These are phyloP conservation scores for Lasiodiplodia gonubiensis DNA, from an alignment of 2,329 filamentous ascomycete species.

Conservation along the genomic window DNA sequence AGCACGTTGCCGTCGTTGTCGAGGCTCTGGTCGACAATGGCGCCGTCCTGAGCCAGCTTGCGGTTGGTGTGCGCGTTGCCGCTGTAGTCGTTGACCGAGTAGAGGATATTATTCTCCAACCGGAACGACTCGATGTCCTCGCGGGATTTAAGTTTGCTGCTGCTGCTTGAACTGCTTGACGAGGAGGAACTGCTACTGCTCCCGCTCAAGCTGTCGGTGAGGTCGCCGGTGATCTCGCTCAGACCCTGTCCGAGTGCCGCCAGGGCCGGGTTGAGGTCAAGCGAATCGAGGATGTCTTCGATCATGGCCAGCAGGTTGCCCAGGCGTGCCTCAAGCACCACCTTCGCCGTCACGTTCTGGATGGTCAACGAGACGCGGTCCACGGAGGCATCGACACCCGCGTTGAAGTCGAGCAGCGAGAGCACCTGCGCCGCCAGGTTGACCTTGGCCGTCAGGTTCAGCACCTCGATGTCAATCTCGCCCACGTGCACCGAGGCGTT, in stretches of 20 bases:
- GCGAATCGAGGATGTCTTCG: slow-evolving; percentile 61
- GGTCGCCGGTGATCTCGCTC: slow-evolving; percentile 55
- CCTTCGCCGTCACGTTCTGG: slow-evolving; percentile 64
- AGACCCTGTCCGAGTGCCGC: slow-evolving; percentile 61
- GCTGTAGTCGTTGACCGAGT: slow-evolving; percentile 65
- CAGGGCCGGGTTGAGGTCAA: slow-evolving; percentile 66
- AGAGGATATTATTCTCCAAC: slow-evolving; percentile 64
- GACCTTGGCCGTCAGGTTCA: slow-evolving; percentile 66
- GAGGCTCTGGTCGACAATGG: slow-evolving; percentile 60
- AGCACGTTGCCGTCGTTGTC: slow-evolving; percentile 60
- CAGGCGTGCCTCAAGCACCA: slow-evolving; percentile 64
- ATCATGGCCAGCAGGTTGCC: slow-evolving; percentile 67
- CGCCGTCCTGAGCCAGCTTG: slow-evolving; percentile 61
- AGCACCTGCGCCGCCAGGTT: slow-evolving; percentile 66
- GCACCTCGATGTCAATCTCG: slow-evolving; percentile 64
- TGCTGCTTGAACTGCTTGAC: slow-evolving; percentile 1
- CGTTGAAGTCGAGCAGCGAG: slow-evolving; percentile 64
- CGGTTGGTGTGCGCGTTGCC: slow-evolving; percentile 62
- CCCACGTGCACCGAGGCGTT: slow-evolving; percentile 65
- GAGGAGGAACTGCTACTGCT: slow-evolving; percentile 28
- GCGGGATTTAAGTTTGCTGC: slow-evolving; percentile 32
- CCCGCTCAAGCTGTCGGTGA: slow-evolving; percentile 36
- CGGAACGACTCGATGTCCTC: slow-evolving; percentile 38
- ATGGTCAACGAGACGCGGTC: slow-evolving; percentile 63
- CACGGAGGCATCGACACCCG: slow-evolving; percentile 65